Base-by-base conservation (phyloP, 805 yeast genomes). In the Lachancea fermentati region DNA sequence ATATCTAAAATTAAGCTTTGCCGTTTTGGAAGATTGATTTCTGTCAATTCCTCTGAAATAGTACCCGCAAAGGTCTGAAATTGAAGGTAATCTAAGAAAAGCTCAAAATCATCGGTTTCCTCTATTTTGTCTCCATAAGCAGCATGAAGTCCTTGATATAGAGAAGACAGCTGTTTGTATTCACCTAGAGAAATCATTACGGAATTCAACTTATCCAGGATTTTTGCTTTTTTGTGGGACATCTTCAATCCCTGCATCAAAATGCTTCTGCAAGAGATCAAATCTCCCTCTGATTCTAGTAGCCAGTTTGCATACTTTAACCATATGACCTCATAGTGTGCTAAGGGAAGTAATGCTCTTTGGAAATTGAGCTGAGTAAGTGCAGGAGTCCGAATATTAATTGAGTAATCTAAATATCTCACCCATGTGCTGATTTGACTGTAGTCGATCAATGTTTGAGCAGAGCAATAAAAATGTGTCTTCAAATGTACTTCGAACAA, bases 11-110 rank as follows among this genome's bases (percentile, higher is more conserved):
- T 28, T 26, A 13, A 18, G n/a, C n/a, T n/a, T n/a, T n/a, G n/a
- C n/a, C n/a, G n/a, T n/a, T n/a, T n/a, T n/a, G n/a, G n/a, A n/a
- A n/a, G n/a, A 16, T 4, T 28, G 9, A 4, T 26, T 18, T 2
- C 38, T 30, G 6, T 36, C 24, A 4, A 42, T n/a, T 9, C 30
- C 36, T 11, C 45, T 19, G 19, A 22, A 22, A 11, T 11, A 7
- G 26, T 22, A 11, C 26, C 51, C 15, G 39, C 16, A 32, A 60
- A 60, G 12, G 50, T 34, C 26, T 47, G 41, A 36, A 47, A 55
- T 22, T 57, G 58, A n/a, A 60, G 43, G 36, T 46, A 54, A 37
- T 60, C 65, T 55, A 58, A 52, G 41, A 60, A 59, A 12, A 57
- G 14, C 26, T 54, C 55, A 36, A 55, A 59, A 34, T 55, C 57